These are phyloP conservation scores for Umbellularia californica DNA, from an alignment of 164 flowering plant genomes.

Conservation along the genomic window DNA sequence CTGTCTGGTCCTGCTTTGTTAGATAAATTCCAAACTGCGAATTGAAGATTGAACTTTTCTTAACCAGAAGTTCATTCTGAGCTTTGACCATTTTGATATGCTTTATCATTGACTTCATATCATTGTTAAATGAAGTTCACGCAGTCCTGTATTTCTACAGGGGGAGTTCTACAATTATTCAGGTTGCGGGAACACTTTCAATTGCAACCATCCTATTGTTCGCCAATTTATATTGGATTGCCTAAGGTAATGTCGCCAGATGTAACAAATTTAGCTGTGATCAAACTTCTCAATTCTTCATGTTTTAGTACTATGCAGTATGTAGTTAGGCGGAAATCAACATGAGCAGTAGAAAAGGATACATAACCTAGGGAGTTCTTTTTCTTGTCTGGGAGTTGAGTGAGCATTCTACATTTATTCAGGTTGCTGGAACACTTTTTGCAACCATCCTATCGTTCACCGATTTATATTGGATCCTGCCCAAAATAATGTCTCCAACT, in stretches of 20 bases:
- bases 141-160: slow-evolving; percentile 34
- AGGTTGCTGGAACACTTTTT: slow-evolving; percentile 94
- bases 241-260: slow-evolving; percentile 50
- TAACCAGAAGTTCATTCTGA: not conserved
- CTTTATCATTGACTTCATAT: not conserved
- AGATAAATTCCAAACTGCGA: not conserved
- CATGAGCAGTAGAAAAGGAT: too few species aligned
- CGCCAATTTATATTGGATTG: slow-evolving; percentile 87
- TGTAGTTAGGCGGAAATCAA: too few species aligned
- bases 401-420: slow-evolving; percentile 93
- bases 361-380: too few species aligned
- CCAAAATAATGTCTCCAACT: slow-evolving; percentile 33
- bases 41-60: not conserved
- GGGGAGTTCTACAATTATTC: slow-evolving; percentile 96
- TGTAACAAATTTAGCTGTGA: slow-evolving; percentile 2
- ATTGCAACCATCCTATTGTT: slow-evolving; percentile 93
- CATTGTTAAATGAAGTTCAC: slow-evolving; percentile 1
- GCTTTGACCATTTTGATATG: not conserved
- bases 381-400: slow-evolving; percentile 22
- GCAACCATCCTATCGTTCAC: slow-evolving; percentile 93
- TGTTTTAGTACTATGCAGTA: not conserved
- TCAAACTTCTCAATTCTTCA: not conserved
- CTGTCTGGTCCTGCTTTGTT: not conserved
- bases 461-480: slow-evolving; percentile 76
- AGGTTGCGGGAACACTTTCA: slow-evolving; percentile 96